These are phyloP conservation scores for Terana coerulea DNA, from an alignment of 768 basidiomycete genomes.

Conservation along the genomic window DNA sequence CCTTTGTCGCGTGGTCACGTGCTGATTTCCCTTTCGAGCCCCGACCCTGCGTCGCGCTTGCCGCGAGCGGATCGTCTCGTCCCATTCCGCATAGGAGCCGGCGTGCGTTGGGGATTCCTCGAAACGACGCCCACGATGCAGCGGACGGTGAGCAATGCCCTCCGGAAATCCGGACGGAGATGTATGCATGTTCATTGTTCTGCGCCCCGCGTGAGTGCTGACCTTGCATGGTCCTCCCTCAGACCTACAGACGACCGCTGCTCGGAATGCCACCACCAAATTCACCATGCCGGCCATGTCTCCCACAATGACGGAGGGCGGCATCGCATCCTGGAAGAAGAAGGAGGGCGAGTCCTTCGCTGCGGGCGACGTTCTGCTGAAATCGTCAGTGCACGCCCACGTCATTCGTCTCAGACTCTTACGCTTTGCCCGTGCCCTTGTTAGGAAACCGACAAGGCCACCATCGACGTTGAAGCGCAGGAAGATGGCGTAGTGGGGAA, in stretches of 20 bases:
- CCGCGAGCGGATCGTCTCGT: too few relatives aligned
- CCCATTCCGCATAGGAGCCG: too few relatives aligned
- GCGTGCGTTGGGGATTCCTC: too few relatives aligned
- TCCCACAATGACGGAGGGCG: constrained; percentile 95
- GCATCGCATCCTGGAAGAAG: constrained; percentile 89
- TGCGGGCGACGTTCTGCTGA: constrained; percentile 87
- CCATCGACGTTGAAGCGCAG: constrained; percentile 98
- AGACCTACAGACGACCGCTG: constrained; percentile 54
- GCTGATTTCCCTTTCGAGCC: too few relatives aligned
- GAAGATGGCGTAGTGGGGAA: constrained; percentile 94
- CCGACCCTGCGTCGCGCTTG: too few relatives aligned
- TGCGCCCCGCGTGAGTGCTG: too few relatives aligned
- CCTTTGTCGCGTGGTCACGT: too few relatives aligned
- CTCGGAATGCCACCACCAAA: constrained; percentile 60
- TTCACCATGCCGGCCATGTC: constrained; percentile 97
- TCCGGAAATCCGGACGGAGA: too few relatives aligned
- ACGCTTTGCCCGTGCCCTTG: constrained; percentile 8
- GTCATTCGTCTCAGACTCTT: background rate
- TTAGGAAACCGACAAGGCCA: constrained; percentile 92
- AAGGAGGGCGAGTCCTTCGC: constrained; percentile 75
- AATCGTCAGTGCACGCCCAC: constrained; percentile 55
- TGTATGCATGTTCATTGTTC: too few relatives aligned
- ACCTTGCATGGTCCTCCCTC: too few relatives aligned
- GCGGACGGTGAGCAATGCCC: too few relatives aligned
- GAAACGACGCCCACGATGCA: too few relatives aligned